Evolutionary conservation across 148 eudicot species (phyloP).

Genomic region (Arctostaphylos glauca): DNA sequence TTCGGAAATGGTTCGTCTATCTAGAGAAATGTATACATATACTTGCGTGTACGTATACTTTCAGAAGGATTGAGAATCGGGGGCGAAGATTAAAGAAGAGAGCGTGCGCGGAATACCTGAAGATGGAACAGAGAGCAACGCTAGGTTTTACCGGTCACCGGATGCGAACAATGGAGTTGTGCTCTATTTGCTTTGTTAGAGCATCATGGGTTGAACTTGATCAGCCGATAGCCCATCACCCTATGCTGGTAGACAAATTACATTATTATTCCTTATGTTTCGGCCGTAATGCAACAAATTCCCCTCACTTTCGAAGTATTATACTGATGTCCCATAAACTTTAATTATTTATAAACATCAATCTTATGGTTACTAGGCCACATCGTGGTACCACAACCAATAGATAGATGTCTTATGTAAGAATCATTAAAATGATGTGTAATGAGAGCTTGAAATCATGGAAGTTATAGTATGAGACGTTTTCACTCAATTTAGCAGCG

Average conservation of each 20-base stretch:
- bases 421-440: too few species aligned
- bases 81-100: not conserved
- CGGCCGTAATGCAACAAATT: not conserved
- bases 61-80: not conserved
- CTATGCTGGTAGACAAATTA: not conserved
- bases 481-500: too few species aligned
- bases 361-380: too few species aligned
- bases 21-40: not conserved
- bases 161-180: not conserved
- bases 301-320: not conserved
- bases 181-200: not conserved
- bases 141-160: conserved; percentile 14
- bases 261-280: not conserved
- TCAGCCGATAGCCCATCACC: not conserved
- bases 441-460: too few species aligned
- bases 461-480: too few species aligned
- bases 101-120: not conserved
- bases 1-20: not conserved
- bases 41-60: not conserved
- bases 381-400: too few species aligned
- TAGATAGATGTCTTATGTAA: too few species aligned
- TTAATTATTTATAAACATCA: too few species aligned
- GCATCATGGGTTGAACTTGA: not conserved
- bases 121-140: not conserved
- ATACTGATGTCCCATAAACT: too few species aligned